phyloP scores from a whole-genome alignment of 129 eudicot species.

The Pseudognaphalium luteoalbum region DNA sequence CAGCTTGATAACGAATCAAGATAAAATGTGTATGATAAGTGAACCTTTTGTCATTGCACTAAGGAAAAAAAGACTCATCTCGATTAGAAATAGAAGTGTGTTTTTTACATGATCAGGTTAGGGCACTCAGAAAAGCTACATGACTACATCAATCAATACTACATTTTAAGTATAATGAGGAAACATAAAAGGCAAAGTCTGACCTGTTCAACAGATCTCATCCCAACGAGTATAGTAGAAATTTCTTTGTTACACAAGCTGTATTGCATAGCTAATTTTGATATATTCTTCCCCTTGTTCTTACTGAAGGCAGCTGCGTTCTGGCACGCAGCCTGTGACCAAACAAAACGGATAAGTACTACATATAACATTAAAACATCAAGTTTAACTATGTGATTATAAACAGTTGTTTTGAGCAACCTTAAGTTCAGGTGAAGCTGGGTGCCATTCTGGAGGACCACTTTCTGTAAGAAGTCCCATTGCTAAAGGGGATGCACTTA shows the following conservation, averaged over 20 bases:
- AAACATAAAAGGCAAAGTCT: neutral
- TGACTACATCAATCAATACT: neutral
- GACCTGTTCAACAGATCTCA: constrained; percentile 86
- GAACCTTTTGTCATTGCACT: neutral
- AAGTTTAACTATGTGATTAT: neutral
- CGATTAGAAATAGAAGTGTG: neutral
- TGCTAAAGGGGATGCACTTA: constrained; percentile 90
- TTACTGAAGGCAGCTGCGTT: constrained; percentile 74
- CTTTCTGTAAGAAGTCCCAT: constrained; percentile 99
- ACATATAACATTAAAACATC: neutral
- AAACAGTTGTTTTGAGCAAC: constrained; percentile 15
- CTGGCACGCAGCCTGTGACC: constrained; percentile 70
- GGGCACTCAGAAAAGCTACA: neutral
- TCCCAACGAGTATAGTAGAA: constrained; percentile 83
- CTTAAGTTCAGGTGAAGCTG: constrained; percentile 85
- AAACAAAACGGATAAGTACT: neutral
- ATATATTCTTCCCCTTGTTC: constrained; percentile 69
- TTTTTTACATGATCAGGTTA: neutral
- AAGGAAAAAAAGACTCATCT: neutral
- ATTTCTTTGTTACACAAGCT: constrained; percentile 79
- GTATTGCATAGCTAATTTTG: constrained; percentile 88
- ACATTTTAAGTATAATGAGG: neutral
- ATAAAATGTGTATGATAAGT: neutral
- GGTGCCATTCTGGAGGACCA: constrained; percentile 98
- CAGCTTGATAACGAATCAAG: neutral